Evolutionary conservation across 2,329 filamentous ascomycete species (phyloP).

Genomic region (Penicillium sp.): DNA sequence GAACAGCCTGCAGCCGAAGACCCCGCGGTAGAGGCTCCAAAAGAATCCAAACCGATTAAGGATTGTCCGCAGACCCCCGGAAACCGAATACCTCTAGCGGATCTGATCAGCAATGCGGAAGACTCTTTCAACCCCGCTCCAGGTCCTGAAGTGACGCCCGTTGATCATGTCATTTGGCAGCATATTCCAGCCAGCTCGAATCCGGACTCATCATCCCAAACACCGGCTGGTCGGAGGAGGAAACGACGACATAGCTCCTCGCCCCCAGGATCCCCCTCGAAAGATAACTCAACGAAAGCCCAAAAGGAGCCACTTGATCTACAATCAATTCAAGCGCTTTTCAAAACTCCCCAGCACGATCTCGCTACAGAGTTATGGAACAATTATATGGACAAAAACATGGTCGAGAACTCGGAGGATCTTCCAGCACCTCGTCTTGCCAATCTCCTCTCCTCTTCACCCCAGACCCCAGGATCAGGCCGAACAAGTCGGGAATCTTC

Average conservation of each 20-base stretch:
- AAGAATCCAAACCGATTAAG: constrained; percentile 30
- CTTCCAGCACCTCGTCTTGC: constrained; percentile 59
- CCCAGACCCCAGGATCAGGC: constrained; percentile 59
- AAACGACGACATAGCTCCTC: constrained; percentile 76
- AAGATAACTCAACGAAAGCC: constrained; percentile 38
- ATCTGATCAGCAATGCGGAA: constrained; percentile 62
- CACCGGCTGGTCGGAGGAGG: constrained; percentile 48
- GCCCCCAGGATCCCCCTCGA: constrained; percentile 65
- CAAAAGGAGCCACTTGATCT: constrained; percentile 54
- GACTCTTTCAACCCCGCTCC: constrained; percentile 52
- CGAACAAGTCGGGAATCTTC: constrained; percentile 45
- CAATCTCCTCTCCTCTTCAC: constrained; percentile 69
- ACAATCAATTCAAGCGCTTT: constrained; percentile 56
- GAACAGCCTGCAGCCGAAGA: constrained; percentile 17
- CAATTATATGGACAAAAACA: constrained; percentile 62
- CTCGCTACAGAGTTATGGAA: constrained; percentile 76
- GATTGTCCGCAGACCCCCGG: constrained; percentile 59
- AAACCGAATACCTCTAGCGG: constrained; percentile 58
- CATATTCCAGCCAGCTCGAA: constrained; percentile 46
- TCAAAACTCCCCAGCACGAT: constrained; percentile 69
- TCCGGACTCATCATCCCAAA: constrained; percentile 48
- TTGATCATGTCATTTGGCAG: constrained; percentile 63
- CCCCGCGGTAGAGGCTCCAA: constrained; percentile 17
- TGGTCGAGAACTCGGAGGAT: constrained; percentile 46
- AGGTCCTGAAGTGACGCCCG: constrained; percentile 54